Evolutionary conservation across 1,284 basidiomycete genomes (phyloP).

Genomic region (Volvariella surrecta): DNA sequence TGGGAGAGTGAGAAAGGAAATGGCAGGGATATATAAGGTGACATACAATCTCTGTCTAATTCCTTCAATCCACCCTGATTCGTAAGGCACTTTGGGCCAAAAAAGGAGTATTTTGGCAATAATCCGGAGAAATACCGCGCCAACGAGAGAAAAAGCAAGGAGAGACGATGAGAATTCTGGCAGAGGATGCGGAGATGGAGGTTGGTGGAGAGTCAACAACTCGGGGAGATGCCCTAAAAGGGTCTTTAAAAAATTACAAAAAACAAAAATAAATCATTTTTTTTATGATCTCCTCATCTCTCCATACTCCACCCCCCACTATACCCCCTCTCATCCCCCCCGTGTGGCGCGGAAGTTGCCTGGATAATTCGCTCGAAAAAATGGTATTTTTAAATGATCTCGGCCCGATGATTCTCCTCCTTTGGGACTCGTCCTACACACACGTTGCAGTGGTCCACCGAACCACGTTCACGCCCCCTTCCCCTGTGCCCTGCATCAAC

Average conservation of each 20-base stretch:
- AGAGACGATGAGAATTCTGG: too few species aligned
- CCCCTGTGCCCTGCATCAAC: too few species aligned
- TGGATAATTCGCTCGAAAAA: background rate
- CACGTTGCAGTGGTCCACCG: too few species aligned
- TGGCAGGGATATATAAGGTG: too few species aligned
- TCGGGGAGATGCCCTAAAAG: background rate
- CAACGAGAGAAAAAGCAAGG: background rate
- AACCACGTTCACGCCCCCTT: background rate
- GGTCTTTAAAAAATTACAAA: constrained; percentile 1
- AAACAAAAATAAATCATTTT: background rate
- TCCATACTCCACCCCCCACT: background rate
- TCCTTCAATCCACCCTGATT: background rate
- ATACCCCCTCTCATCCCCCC: background rate
- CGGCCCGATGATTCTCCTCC: constrained; percentile 1
- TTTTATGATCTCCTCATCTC: background rate
- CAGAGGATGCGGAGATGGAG: background rate
- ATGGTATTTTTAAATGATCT: background rate
- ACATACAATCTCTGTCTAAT: background rate
- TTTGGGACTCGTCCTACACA: too few species aligned
- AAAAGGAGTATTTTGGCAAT: background rate
- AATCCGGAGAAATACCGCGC: background rate
- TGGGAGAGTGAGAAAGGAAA: too few species aligned
- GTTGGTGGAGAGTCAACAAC: background rate
- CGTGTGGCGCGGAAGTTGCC: background rate
- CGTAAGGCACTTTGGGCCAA: background rate